Evolutionary conservation across 2,329 filamentous ascomycete species (phyloP).

Genomic region (Fusarium floridanum): DNA sequence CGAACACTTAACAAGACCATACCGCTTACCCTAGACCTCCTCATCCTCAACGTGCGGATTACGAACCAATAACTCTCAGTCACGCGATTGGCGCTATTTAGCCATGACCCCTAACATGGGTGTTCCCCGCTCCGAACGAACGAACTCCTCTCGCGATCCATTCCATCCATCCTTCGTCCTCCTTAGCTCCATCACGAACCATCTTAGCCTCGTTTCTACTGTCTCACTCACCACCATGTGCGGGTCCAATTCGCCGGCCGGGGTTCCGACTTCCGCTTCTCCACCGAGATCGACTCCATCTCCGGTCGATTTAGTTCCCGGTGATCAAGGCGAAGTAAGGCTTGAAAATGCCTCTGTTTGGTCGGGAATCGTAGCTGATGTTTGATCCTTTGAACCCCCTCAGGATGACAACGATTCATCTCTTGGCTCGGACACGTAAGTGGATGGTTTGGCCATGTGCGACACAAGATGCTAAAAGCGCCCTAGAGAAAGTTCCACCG

Average conservation of each 20-base stretch:
- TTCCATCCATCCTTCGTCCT: not conserved
- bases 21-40: not conserved
- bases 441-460: not conserved
- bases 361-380: not conserved
- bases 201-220: not conserved
- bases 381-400: not conserved
- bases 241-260: not conserved
- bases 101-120: not conserved
- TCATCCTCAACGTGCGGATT: not conserved
- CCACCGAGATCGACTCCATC: not conserved
- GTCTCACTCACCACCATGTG: not conserved
- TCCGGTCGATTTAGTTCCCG: not conserved
- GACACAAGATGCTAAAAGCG: not conserved
- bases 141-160: not conserved
- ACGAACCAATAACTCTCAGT: not conserved
- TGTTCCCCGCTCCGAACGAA: not conserved
- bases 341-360: not conserved
- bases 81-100: not conserved
- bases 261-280: not conserved
- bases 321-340: not conserved
- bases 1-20: not conserved
- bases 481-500: slow-evolving; percentile 3
- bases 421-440: not conserved
- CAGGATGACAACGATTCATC: not conserved
- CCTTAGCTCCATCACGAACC: not conserved